Base-by-base conservation (phyloP, 768 basidiomycete genomes). In the Trametes cubensis region DNA sequence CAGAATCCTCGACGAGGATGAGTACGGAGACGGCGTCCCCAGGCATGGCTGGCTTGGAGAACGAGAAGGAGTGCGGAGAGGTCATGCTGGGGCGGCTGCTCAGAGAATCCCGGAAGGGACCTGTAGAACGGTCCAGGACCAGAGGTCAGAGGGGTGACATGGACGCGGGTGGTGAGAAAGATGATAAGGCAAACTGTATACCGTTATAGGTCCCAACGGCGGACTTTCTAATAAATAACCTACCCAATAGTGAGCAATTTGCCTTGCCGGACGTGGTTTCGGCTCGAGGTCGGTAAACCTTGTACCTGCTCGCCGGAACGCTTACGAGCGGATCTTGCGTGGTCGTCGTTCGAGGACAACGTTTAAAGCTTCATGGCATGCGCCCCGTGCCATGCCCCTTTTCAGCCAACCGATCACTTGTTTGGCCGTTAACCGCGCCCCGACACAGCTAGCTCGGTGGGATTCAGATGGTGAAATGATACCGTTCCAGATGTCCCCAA, bases 311-410 rank as follows among this genome's bases (percentile, higher is more conserved):
- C 49, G 49, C 58, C 49, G 49, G 44, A 51, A 51, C 58, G 58
- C 41, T 34, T 34, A 34, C 26, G 25, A 51, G 58, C 40, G 44
- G 58, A 59, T 59, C 58, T 26, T 38, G 40, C 50, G 59, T 45
- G 47, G 26, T 47, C 42, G 49, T 47, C 55, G 60, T 55, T 47
- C 53, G 51, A 62, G 66, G 63, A 56, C 65, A 66, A 67, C 65
- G 66, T 66, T 64, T 71, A 71, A 69, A 71, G 70, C 67, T 71
- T 69, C 67, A 69, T 71, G 70, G 67, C 57, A 69, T 55, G 58
- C 67, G 63, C 70, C 67, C 67, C 60, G 52, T 57, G 58, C 13
- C 30, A 8, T 44, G 38, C 15, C 45, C 20, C 53, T 41, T 38
- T 23, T 52, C 30, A n/a, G 40, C 49, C 53, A 44, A 52, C 53